A percentile compares a stretch with the other conserved stretches of the same genome.
Evolutionary conservation across 2,329 filamentous ascomycete species (phyloP).

Genomic region (Botrytis porri): DNA sequence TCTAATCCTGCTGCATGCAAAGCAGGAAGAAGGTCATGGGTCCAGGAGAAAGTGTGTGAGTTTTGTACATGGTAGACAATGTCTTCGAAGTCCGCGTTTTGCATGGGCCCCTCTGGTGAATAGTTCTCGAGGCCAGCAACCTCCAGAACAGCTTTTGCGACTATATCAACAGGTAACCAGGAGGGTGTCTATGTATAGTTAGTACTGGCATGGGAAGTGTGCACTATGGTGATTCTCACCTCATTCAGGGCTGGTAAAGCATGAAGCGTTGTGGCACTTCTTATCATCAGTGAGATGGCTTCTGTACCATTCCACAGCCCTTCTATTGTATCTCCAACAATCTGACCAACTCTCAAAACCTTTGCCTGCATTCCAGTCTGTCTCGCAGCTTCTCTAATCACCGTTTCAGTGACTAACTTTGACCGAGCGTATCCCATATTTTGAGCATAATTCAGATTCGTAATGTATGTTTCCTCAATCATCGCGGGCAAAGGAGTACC

Average conservation of each 20-base stretch:
- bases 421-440: conserved; percentile 52
- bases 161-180: conserved; percentile 48
- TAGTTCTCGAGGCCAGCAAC: conserved; percentile 35
- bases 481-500: conserved; percentile 33
- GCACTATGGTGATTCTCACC: conserved; percentile 10
- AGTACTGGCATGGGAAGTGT: neutral
- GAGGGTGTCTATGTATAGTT: conserved; percentile 35
- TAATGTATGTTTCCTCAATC: conserved; percentile 40
- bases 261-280: conserved; percentile 44
- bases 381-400: conserved; percentile 40
- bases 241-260: conserved; percentile 47
- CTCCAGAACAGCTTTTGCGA: conserved; percentile 44
- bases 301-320: conserved; percentile 52
- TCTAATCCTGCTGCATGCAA: conserved; percentile 45
- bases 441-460: conserved; percentile 39
- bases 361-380: conserved; percentile 38
- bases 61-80: conserved; percentile 52
- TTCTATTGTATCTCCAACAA: conserved; percentile 47
- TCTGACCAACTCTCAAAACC: conserved; percentile 49
- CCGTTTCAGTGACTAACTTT: conserved; percentile 49
- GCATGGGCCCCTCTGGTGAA: neutral
- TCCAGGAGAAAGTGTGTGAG: conserved; percentile 47
- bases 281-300: conserved; percentile 52
- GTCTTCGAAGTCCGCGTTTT: conserved; percentile 24
- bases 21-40: conserved; percentile 50